Base-by-base conservation (phyloP, 2,329 filamentous ascomycete species). In the Zelopaecilomyces penicillatus region DNA sequence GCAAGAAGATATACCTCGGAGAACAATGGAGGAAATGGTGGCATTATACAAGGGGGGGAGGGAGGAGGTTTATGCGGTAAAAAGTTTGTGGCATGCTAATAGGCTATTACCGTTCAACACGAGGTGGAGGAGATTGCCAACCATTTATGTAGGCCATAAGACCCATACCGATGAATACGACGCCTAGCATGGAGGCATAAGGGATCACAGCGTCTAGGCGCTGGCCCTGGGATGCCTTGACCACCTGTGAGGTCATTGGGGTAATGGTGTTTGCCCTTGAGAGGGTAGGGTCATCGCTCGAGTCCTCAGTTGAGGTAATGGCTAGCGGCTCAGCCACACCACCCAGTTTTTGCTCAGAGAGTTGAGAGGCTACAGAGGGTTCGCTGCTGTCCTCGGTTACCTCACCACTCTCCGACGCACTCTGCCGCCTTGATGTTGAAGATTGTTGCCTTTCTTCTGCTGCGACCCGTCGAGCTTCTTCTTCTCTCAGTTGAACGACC, bases 81-180 rank as follows among this genome's bases (percentile, higher is more conserved):
- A 19, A 19, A 19, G 19, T 3, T 19, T 19, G 19, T 19, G 19
- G 19, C 19, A 19, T 19, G 19, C 19, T 19, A 19, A 19, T 19
- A 19, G 19, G 19, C 12, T 30, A 46, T 60, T 52, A 65, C 57
- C 56, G 54, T 46, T 67, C 63, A 39, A 61, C 42, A 26, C 54
- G 55, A 4, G 63, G 52, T 34, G 65, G 56, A 42, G 63, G 56
- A 26, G 57, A 35, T 55, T 88, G 84, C 85, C 85, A 91, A 42
- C 84, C 83, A 58, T 93, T 93, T 54, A 93, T 74, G 64, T 89
- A 90, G 36, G 85, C 85, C 87, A 93, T 93, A 52, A 93, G 63
- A 10, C 87, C 85, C 68, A 93, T 83, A 30, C 87, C 87, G 49
- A 93, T 69, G 45, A 93, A 65, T 28, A 93, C 86, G 30, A 93